phyloP scores from a whole-genome alignment of 2,329 filamentous ascomycete species.

The Lecanoromycetidae sp. region DNA sequence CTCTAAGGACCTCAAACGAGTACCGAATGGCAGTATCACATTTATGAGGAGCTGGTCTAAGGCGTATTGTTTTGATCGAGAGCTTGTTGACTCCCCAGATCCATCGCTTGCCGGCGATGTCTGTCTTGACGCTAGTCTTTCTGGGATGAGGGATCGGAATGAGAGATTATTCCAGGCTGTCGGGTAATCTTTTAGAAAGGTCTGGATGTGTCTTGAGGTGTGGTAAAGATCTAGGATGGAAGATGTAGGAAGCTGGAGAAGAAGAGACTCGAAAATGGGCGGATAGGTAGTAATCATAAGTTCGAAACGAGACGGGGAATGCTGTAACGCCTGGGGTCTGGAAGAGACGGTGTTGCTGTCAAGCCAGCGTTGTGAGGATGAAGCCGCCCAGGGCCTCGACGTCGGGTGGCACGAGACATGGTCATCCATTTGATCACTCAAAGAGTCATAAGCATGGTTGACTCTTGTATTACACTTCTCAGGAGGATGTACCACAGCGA shows the following conservation, averaged over 20 bases:
- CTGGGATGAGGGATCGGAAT: conserved; percentile 40
- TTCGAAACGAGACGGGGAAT: conserved; percentile 5
- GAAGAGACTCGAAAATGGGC: conserved; percentile 46
- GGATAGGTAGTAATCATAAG: conserved; percentile 40
- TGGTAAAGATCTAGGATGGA: conserved; percentile 48
- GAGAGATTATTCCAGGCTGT: conserved; percentile 50
- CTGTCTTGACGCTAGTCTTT: conserved; percentile 27
- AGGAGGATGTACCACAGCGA: background rate
- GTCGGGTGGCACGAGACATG: no score
- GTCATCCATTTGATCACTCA: no score
- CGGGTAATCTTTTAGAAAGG: conserved; percentile 44
- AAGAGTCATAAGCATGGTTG: no score
- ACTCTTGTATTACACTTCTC: background rate
- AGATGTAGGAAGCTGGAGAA: conserved; percentile 44
- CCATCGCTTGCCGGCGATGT: conserved; percentile 24
- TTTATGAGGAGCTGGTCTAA: conserved; percentile 46
- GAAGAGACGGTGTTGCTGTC: background rate
- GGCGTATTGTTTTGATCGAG: conserved; percentile 45
- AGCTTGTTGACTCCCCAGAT: conserved; percentile 24
- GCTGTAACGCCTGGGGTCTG: background rate
- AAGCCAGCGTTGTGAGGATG: background rate
- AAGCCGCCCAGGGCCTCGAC: no score
- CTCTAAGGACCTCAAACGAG: conserved; percentile 44
- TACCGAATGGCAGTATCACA: conserved; percentile 44
- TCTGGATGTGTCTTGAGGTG: conserved; percentile 43